Evolutionary conservation across 2,329 filamentous ascomycete genomes (phyloP), one percentile per base, ranked within the genome.

Genomic region (Nothophoma quercina): DNA sequence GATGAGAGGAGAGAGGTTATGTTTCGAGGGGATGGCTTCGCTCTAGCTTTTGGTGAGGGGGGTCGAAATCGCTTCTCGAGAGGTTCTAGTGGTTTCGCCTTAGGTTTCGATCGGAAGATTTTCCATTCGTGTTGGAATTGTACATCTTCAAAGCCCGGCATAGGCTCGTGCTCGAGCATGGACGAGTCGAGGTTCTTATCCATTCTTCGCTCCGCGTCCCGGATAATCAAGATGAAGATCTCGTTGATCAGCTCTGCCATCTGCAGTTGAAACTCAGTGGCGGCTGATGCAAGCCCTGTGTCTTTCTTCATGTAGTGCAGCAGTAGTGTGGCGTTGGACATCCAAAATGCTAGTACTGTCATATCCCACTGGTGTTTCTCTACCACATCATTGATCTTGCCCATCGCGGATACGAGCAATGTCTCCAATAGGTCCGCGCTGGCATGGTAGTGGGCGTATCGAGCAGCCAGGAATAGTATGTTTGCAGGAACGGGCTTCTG

Each of bases 81-180:
- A 0, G 93, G 91, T 71, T 98, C 92, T 46, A 91, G 77, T 2
- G 77, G 88, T 75, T 96, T 96, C 30, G 92, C 87, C 63, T 96
- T 92, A 56, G 89, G 85, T 74, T 96, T 98, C 50, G 89, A 85
- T 70, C 95, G 93, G 77, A 99, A 96, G 29, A 99, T 83, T 67
- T 96, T 97, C 95, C 95, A 99, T 72, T 99, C 95, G 70, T 98
- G 93, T 72, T 98, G 93, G 69, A 99, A 99, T 5, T 91, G 88
- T 54, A 99, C 91, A 69, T 96, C 93, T 70, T 98, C 93, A 62
- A 99, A 95, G 0, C 95, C 95, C 1, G 95, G 93, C 58, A 99
- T 99, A 0, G 93, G 97, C 77, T 99, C 95, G 73, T 98, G 93
- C 67, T 99, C 95, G 41, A 99, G 83, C 89, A 99, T 96, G 16